These are phyloP conservation scores for Alternaria panax DNA, from an alignment of 2,329 filamentous ascomycete species.

Conservation along the genomic window DNA sequence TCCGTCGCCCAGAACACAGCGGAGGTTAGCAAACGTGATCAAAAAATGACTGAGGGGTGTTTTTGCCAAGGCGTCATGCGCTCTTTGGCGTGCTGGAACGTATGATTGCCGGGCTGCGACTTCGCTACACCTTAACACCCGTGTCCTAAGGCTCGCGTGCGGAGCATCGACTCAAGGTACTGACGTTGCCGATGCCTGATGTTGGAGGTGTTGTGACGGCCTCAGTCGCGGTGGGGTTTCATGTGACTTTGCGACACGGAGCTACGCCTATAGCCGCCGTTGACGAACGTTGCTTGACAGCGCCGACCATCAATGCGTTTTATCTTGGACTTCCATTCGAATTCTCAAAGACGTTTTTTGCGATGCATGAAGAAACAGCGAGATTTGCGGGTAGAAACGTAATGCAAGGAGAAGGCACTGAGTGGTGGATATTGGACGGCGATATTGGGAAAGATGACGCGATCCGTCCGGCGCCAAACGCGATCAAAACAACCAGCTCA, in stretches of 20 bases:
- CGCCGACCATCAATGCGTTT: slow-evolving; percentile 41
- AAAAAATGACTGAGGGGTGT: slow-evolving; percentile 34
- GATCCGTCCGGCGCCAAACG: slow-evolving; percentile 32
- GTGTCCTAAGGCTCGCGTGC: slow-evolving; percentile 27
- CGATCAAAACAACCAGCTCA: slow-evolving; percentile 36
- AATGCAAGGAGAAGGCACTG: slow-evolving; percentile 33
- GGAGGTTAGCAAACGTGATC: slow-evolving; percentile 6
- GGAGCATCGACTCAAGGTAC: slow-evolving; percentile 20
- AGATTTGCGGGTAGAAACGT: slow-evolving; percentile 36
- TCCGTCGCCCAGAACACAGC: slow-evolving; percentile 15
- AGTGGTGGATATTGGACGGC: slow-evolving; percentile 23
- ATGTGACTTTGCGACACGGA: slow-evolving; percentile 36
- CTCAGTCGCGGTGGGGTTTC: slow-evolving; percentile 46
- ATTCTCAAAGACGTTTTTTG: slow-evolving; percentile 9
- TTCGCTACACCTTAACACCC: slow-evolving; percentile 36
- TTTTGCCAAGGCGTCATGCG: slow-evolving; percentile 42
- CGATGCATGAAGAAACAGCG: slow-evolving; percentile 24
- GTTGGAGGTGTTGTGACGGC: slow-evolving; percentile 36
- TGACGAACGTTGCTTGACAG: slow-evolving; percentile 16
- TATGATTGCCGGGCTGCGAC: slow-evolving; percentile 47
- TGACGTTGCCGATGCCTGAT: slow-evolving; percentile 27
- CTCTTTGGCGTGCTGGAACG: slow-evolving; percentile 39
- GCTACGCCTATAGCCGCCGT: slow-evolving; percentile 38
- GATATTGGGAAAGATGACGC: slow-evolving; percentile 40
- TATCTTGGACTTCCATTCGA: slow-evolving; percentile 16